A percentile compares a stretch with the other conserved stretches of the same genome.
Conservation (phyloP, 2,329 filamentous ascomycete species). For the Neonectria coccinea region DNA sequence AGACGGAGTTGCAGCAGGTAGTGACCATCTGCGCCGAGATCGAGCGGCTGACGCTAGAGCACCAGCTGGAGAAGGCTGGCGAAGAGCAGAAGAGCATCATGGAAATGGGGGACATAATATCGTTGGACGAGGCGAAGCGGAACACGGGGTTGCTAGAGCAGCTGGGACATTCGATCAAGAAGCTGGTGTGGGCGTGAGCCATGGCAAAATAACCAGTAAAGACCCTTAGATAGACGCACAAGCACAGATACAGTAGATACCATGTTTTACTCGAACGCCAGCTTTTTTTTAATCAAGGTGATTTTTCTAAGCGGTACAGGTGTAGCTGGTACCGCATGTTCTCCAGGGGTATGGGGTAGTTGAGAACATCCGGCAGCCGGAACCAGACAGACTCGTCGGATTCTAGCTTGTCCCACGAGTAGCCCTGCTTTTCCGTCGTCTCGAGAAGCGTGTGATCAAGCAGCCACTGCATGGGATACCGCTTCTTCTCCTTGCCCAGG, state of each 20-base stretch:
- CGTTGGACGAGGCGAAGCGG: constrained; percentile 84
- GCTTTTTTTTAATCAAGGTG: constrained; percentile 29
- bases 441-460: constrained; percentile 82
- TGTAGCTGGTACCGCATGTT: constrained; percentile 97
- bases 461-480: constrained; percentile 95
- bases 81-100: constrained; percentile 62
- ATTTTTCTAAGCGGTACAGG: constrained; percentile 68
- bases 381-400: constrained; percentile 88
- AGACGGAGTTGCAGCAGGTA: constrained; percentile 68
- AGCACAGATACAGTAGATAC: constrained; percentile 35
- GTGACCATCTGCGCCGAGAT: constrained; percentile 81
- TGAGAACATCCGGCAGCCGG: constrained; percentile 73
- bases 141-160: constrained; percentile 89
- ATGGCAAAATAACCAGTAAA: constrained; percentile 29
- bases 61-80: constrained; percentile 55
- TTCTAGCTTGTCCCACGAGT: constrained; percentile 78
- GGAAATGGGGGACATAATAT: constrained; percentile 79
- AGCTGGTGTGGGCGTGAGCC: constrained; percentile 81
- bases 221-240: constrained; percentile 28
- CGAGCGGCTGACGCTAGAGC: constrained; percentile 70
- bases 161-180: constrained; percentile 90
- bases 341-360: constrained; percentile 88
- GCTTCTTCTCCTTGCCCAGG: constrained; percentile 70
- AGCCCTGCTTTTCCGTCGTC: constrained; percentile 49
- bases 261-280: constrained; percentile 22